Base-by-base conservation (phyloP, 305 asterid genomes). In the Withania somnifera region DNA sequence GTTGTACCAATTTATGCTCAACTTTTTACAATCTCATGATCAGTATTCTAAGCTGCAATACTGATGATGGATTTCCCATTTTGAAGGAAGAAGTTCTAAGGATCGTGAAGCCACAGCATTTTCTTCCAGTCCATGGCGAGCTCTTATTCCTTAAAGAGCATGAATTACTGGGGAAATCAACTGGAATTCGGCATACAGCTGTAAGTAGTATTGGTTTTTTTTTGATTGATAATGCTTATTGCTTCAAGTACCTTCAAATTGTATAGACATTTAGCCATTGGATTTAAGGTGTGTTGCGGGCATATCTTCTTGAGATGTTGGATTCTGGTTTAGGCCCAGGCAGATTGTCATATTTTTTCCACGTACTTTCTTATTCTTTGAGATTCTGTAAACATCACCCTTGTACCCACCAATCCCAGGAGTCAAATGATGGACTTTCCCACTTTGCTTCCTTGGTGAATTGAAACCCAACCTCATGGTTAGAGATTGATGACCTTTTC, bases 51-150 rank as follows among this genome's bases (percentile, higher is more conserved):
- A 26, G 63, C 61, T 75, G 63, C 80, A 75, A 28, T 75, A 30
- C 52, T 75, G 61, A 75, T 15, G n/a, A 47, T 28, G 80, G 63
- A 47, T 38, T 88, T 86, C 15, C 30, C 47, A 83, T 85, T 88
- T 30, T 89, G 79, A 84, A 97, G 99, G 98, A 93, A 34, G 99
- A 97, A 88, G 98, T 97, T 85, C 93, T 97, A 45, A 93, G 89
- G 88, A 94, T 97, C 85, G 99, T 97, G 85, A 97, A 94, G 88
- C 99, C 99, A 2, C 98, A 97, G 88, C 99, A 97, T 91, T 97
- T 97, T 87, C 90, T 97, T 61, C 99, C 99, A n/a, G 92, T 97
- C 84, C 99, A 94, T 58, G 98, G 99, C 83, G 99, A 97, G 90
- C 97, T 97, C 83, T 89, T 97, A 85, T 97, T 94, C 91, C 89